Conservation (phyloP, 352 stramenopile genomes). For the Globisporangium solare region DNA sequence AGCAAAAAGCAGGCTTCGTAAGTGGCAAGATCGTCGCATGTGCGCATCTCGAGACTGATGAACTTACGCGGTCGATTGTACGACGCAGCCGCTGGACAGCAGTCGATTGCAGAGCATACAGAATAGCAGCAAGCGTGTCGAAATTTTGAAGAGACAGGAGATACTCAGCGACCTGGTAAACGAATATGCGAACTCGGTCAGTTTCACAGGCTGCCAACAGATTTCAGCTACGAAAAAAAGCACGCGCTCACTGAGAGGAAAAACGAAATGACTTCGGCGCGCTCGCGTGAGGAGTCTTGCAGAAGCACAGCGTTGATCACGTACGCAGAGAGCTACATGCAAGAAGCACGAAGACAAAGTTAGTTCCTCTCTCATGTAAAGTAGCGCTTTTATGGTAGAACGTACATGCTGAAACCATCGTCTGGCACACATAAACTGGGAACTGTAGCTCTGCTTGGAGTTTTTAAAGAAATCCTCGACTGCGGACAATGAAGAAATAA, state of each 20-base stretch:
- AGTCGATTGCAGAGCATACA: slow-evolving; percentile 85
- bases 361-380: not conserved
- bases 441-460: slow-evolving; percentile 48
- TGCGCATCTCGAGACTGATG: not conserved
- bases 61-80: slow-evolving; percentile 68
- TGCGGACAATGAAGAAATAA: slow-evolving; percentile 13
- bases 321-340: slow-evolving; percentile 62
- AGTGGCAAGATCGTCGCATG: not conserved
- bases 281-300: slow-evolving; percentile 58
- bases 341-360: not conserved
- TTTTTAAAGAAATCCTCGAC: slow-evolving; percentile 69
- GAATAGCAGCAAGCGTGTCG: slow-evolving; percentile 76
- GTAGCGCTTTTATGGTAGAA: not conserved
- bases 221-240: not conserved
- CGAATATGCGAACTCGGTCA: not conserved
- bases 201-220: not conserved
- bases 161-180: slow-evolving; percentile 54
- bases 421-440: slow-evolving; percentile 59
- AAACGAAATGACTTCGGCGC: slow-evolving; percentile 70
- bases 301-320: slow-evolving; percentile 79
- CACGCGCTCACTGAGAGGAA: slow-evolving; percentile 59
- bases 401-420: slow-evolving; percentile 85
- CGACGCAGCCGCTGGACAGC: slow-evolving; percentile 76
- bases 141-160: slow-evolving; percentile 76
- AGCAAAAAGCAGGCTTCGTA: slow-evolving; percentile 2